A percentile compares a stretch with the other conserved stretches of the same genome.
Evolutionary conservation across 73 alveolate species (phyloP).

Genomic region (Paramecium sexaurelia): DNA sequence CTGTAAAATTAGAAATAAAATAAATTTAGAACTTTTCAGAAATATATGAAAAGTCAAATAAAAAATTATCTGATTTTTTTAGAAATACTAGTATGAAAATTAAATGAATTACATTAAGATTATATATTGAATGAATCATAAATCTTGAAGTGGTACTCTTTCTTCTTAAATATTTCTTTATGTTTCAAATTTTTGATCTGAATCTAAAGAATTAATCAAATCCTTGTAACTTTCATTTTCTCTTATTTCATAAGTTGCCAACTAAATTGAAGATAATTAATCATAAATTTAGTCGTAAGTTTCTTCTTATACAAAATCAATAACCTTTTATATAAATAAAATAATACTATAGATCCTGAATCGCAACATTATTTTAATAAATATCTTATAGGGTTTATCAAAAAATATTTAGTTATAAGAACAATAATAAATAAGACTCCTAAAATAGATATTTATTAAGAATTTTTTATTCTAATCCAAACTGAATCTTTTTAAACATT

Average conservation of each 20-base stretch:
- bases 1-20: not conserved
- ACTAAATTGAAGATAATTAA: not conserved
- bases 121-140: not conserved
- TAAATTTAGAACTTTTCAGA: not conserved
- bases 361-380: not conserved
- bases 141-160: not conserved
- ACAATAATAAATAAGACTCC: not conserved
- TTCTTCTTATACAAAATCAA: not conserved
- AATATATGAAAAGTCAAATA: not conserved
- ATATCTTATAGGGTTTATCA: not conserved
- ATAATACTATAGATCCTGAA: not conserved
- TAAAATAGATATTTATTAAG: not conserved
- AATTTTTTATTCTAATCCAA: constrained; percentile 23
- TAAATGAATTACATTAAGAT: constrained; percentile 23
- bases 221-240: constrained; percentile 17
- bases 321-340: not conserved
- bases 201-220: not conserved
- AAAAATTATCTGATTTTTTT: not conserved
- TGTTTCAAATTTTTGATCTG: not conserved
- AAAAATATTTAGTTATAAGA: not conserved
- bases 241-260: constrained; percentile 47
- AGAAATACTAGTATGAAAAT: not conserved
- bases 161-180: not conserved
- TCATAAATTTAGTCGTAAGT: not conserved
- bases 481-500: not conserved